Base-by-base conservation (phyloP, 805 yeast species). In the Starmerella powellii region DNA sequence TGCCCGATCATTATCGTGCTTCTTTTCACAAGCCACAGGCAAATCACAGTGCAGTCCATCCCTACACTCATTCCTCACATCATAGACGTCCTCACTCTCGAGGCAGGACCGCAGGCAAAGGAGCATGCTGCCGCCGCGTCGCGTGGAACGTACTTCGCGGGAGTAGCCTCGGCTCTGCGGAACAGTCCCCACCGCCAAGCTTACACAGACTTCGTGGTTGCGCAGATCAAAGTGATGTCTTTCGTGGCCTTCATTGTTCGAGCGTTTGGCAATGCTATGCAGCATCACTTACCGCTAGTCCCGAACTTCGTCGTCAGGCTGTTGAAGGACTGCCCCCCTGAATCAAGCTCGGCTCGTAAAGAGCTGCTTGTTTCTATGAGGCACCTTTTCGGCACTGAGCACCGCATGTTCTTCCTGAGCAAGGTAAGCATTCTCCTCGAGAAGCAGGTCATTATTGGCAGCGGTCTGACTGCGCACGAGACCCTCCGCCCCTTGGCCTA, bases 1-100 rank as follows among this genome's bases (percentile, higher is more conserved):
- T 87, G 97, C 58, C 99, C 99, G 8, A 88, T 91, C 31, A 86
- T 95, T 3, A 81, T 91, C 78, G 98, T 91, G 3, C 76, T 95
- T 6, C 66, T 93, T 40, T 85, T 84, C 54, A 82, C 95, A 1
- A 77, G 94, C 0, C 86, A 87, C 63, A 84, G 86, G 57, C 75
- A 74, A 28, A 63, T 85, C 40, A 82, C 81, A 1, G 73, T 74
- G 36, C 64, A 80, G 0, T 75, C 88, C 3, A 67, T 91, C 26
- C 83, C 87, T 2, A 66, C 63, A 16, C 83, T 88, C 49, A 72
- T 87, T 38, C 96, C 97, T 0, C 75, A 78, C 42, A 81, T 88
- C 19, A 76, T 93, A 41, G 74, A 73, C 42, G 66, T 87, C 43
- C 67, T 91, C 50, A 69, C 73, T 29, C 63, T 86, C 40, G 86